A percentile compares a stretch with the other conserved stretches of the same genome.
These are phyloP conservation scores for Fusarium piperis DNA, from an alignment of 2,329 filamentous ascomycete species.

Conservation along the genomic window DNA sequence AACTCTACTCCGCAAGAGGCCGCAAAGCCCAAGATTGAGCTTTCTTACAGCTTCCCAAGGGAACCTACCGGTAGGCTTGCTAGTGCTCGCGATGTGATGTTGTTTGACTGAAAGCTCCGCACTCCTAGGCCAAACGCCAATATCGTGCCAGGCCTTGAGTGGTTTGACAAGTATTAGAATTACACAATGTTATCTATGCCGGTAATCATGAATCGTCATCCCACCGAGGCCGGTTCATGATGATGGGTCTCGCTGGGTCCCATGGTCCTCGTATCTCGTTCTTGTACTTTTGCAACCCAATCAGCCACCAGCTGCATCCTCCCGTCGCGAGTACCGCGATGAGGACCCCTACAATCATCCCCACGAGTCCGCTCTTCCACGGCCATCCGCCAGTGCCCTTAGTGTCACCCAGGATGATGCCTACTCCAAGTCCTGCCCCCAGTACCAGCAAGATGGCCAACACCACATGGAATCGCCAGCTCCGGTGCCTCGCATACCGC, in stretches of 20 bases:
- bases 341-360: constrained; percentile 79
- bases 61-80: too few relatives aligned
- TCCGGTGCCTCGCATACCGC: constrained; percentile 84
- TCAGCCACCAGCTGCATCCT: constrained; percentile 97
- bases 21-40: too few relatives aligned
- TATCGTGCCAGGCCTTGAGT: too few relatives aligned
- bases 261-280: constrained; percentile 98
- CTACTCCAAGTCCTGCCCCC: constrained; percentile 82
- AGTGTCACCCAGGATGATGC: constrained; percentile 63
- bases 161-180: too few relatives aligned
- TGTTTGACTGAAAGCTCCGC: too few relatives aligned
- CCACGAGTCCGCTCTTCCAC: constrained; percentile 70
- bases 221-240: constrained; percentile 73
- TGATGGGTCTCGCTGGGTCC: constrained; percentile 92
- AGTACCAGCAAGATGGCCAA: constrained; percentile 82
- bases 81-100: too few relatives aligned
- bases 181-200: too few relatives aligned
- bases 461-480: constrained; percentile 81
- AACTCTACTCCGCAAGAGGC: too few relatives aligned
- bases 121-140: too few relatives aligned
- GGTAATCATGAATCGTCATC: constrained; percentile 48
- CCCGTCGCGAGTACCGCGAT: constrained; percentile 84
- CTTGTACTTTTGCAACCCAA: constrained; percentile 97
- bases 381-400: constrained; percentile 53
- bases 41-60: too few relatives aligned